Base-by-base conservation (phyloP, 768 basidiomycete genomes). In the Tylopilus sp. region DNA sequence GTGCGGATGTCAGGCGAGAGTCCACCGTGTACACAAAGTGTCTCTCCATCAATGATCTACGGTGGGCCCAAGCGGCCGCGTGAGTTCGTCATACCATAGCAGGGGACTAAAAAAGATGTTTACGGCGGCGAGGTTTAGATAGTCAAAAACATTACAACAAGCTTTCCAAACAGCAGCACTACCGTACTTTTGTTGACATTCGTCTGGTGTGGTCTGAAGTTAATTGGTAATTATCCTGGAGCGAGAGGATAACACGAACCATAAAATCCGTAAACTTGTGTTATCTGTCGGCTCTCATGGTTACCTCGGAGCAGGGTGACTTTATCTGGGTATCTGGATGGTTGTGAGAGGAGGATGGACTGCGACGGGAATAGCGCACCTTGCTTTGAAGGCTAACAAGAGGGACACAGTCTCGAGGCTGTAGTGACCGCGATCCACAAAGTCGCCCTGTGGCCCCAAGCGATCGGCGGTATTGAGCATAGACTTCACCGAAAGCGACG, bases 201-300 rank as follows among this genome's bases (percentile, higher is more conserved):
- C 95, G 65, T 97, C 95, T 91, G 56, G 30, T 22, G 17, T 18
- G 45, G 15, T 20, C 41, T 28, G 42, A 9, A 38, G 18, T 53
- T 11, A 40, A 42, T 39, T 26, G 21, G 35, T 2, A 10, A 8
- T 18, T 18, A 22, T 20, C 18, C 22, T 33, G 1, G 15, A 33
- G n/a, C 17, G 26, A 10, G 5, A n/a, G 6, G 44, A 33, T 12
- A 25, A 38, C 9, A 31, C 52, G 15, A 9, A 94, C 94, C 94
- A 65, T 97, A 98, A 69, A 97, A 98, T n/a, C 95, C 95, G 53
- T 98, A 98, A 2, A 94, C 95, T 62, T 98, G 95, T 4, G 95
- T 98, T 60, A 98, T 98, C 69, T 98, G 95, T 56, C 95, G 75
- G 61, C 91, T 94, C 69, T 98, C 95, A 66, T 98, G 95, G 70